Evolutionary conservation across 108 stramenopile genomes (phyloP), one percentile per base, ranked within the genome.

Genomic region (Bacterosira constricta): DNA sequence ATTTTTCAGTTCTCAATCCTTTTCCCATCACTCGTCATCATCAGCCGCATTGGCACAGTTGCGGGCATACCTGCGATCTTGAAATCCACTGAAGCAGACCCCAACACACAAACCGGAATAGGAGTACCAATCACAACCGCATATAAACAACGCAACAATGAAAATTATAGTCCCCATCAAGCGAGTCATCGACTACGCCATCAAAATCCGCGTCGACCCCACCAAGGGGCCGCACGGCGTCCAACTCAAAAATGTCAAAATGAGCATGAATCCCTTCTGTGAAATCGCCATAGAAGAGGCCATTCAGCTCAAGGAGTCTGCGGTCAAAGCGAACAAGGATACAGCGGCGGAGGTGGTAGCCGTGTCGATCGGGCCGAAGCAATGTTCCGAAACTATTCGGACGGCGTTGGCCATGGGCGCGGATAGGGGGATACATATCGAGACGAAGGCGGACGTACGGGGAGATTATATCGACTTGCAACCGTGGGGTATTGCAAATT

Each of bases 251-350:
- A 99, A 98, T 72, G 97, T 98, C 45, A 99, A 99, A 84, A 98
- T 98, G 96, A 88, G 90, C 63, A 88, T 99, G 95, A 99, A 99
- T 79, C 99, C 99, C n/a, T 99, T 99, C 79, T 99, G 99, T 77
- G 98, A 99, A 83, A 96, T 98, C 68, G 93, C 91, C 51, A 77
- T 93, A 35, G 99, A 99, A 88, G 98, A 99, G 72, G 98, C 97
- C 47, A 94, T 99, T 38, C 96, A 95, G 23, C 78, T 98, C 63
- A 99, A 99, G 87, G 97, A 97, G 59, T 23, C 55, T 6, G 25
- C 37, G 23, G 26, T 51, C 52, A 90, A 86, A 81, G 74, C 70
- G 35, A 27, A 27, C 31, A 13, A 50, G 39, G 74, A 81, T 49
- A 47, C 74, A 0, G 97, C 96, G 23, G 79, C 83, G 3, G 97